Evolutionary conservation across 2,329 filamentous ascomycete genomes (phyloP).

Genomic region (Fusarium floridanum): DNA sequence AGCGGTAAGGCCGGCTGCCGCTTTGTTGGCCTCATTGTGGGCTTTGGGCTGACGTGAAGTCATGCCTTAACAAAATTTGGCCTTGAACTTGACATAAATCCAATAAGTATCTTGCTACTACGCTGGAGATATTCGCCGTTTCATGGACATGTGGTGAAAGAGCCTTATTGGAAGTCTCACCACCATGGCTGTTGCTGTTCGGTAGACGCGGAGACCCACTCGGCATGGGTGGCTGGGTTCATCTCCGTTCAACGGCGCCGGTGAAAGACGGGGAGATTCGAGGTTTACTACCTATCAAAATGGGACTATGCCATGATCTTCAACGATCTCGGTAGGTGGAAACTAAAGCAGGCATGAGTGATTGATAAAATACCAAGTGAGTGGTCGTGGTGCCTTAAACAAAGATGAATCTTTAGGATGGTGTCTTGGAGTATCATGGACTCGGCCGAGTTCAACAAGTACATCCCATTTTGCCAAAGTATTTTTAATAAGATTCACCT

Average conservation of each 20-base stretch:
- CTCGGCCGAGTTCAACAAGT: constrained; percentile 8
- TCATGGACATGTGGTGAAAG: background rate
- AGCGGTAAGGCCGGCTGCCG: background rate
- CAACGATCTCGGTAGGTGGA: background rate
- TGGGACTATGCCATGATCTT: background rate
- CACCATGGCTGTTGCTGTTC: constrained; percentile 4
- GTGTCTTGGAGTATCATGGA: background rate
- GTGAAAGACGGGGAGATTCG: background rate
- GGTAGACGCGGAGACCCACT: constrained; percentile 9
- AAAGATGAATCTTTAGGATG: background rate
- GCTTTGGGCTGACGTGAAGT: background rate
- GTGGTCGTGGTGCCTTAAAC: background rate
- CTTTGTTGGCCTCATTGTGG: background rate
- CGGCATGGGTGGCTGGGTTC: background rate
- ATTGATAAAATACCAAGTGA: background rate
- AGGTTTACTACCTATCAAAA: background rate
- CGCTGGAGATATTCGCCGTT: background rate
- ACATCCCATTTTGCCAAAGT: background rate
- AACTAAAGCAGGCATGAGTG: background rate
- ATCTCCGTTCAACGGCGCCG: background rate
- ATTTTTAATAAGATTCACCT: background rate
- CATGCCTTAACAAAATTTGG: constrained; percentile 8
- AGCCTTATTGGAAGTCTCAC: background rate
- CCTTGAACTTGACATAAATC: background rate
- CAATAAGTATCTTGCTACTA: background rate